These are phyloP conservation scores for Verticillium alfalfae DNA, from an alignment of 2,329 filamentous ascomycete species.

Conservation along the genomic window DNA sequence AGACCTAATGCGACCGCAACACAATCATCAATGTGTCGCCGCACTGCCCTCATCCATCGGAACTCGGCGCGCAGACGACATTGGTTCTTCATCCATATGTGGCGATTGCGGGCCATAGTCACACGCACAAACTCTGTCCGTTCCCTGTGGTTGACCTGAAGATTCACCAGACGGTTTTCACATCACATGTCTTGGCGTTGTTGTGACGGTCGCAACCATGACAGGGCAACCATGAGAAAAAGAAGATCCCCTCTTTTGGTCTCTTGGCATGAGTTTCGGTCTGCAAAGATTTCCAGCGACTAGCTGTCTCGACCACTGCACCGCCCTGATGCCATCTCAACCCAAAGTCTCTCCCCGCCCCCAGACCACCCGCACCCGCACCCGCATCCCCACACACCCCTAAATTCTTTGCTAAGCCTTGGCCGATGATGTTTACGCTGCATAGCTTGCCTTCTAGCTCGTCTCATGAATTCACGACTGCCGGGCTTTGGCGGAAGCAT, in stretches of 20 bases:
- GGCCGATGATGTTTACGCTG: neutral
- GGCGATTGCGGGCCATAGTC: too few relatives aligned
- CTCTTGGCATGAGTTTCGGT: neutral
- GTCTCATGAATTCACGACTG: neutral
- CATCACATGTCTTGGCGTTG: neutral
- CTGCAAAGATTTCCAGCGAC: neutral
- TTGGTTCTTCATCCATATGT: too few relatives aligned
- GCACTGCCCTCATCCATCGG: neutral
- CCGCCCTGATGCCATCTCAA: neutral
- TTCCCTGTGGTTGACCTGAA: neutral
- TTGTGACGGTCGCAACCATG: neutral
- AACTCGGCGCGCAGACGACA: neutral
- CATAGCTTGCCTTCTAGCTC: neutral
- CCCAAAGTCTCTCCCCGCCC: neutral
- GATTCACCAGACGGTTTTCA: neutral
- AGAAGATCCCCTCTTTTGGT: neutral
- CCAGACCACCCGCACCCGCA: neutral
- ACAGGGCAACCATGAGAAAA: neutral
- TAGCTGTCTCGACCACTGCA: neutral
- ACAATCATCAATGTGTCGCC: neutral
- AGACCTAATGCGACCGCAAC: neutral
- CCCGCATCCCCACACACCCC: neutral
- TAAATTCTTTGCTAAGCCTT: neutral
- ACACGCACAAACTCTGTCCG: neutral
- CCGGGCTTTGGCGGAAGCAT: neutral